phyloP scores from a whole-genome alignment of 2,329 filamentous ascomycete genomes.

The Fonsecaea pedrosoi region DNA sequence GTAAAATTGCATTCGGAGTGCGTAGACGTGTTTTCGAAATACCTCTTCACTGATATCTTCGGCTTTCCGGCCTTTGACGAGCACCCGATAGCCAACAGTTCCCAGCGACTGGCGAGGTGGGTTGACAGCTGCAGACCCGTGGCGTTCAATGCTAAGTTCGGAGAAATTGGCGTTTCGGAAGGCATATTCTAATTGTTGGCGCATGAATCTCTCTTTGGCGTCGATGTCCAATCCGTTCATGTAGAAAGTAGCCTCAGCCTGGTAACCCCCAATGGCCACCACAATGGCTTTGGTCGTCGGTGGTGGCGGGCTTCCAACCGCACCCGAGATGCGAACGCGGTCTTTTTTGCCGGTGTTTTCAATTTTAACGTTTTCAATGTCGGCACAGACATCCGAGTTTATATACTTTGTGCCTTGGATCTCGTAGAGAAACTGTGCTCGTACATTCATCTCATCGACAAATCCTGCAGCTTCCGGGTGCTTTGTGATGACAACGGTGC shows the following conservation, averaged over 20 bases:
- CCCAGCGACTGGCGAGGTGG: neutral
- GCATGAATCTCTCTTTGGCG: too few relatives aligned
- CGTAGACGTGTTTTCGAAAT: too few relatives aligned
- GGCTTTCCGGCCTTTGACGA: neutral
- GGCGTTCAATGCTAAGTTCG: neutral
- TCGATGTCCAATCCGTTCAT: too few relatives aligned
- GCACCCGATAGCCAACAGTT: neutral
- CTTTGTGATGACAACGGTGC: neutral
- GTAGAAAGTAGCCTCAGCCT: neutral
- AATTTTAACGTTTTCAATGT: neutral
- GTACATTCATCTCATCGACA: conserved; percentile 48
- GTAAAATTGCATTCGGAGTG: too few relatives aligned
- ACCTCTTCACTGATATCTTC: too few relatives aligned
- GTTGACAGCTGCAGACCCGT: neutral
- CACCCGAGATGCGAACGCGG: neutral
- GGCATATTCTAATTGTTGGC: too few relatives aligned
- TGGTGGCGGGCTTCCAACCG: neutral
- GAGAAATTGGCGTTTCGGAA: neutral
- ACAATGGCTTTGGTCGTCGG: neutral
- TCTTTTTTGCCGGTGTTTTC: neutral
- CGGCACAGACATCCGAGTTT: conserved; percentile 45
- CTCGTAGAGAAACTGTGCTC: conserved; percentile 57
- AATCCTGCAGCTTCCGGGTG: conserved; percentile 44
- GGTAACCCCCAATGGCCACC: neutral
- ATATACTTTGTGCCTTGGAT: conserved; percentile 57